Base-by-base conservation (phyloP, 331 rosid species). In the Telfairia occidentalis region DNA sequence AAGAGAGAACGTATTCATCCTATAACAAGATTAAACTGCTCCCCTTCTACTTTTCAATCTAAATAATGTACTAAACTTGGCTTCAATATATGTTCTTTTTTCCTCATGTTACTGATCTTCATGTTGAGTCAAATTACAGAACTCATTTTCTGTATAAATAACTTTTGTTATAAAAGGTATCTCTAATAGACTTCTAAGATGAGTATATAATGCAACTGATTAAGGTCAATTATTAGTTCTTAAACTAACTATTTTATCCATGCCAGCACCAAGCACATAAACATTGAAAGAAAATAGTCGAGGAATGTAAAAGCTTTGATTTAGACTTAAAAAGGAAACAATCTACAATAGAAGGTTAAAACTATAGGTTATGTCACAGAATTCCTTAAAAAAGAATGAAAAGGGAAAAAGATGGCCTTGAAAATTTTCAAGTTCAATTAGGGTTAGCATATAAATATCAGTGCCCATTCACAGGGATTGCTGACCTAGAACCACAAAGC, bases 401-500 rank as follows among this genome's bases (percentile, higher is more conserved):
- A 16, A 9, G 42, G 24, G 9, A 0, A 16, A 48, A 71, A 45
- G 19, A 29, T 18, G 30, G 0, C 16, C 55, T 16, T 28, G 0
- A 40, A 24, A 67, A 23, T 67, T 42, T 45, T 7, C 40, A 65
- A 55, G 30, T 21, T 49, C 1, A 18, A 50, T 65, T 30, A 38
- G 7, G 53, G 11, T 23, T 48, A 9, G 10, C 12, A 19, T 46
- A 9, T 3, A 10, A 28, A 48, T n/a, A n/a, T 71, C 45, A 73
- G 40, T 81, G 77, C 24, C 77, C 81, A 2, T 84, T 76, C 57
- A 81, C 66, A 54, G 73, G n/a, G 21, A 78, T 35, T 18, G 86
- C 74, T 84, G 80, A 53, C 57, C 87, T 83, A 57, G 74, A 77
- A 50, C 77, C 71, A 63, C 75, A 49, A 26, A 81, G 35, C 54